Evolutionary conservation across 2,329 filamentous ascomycete genomes (phyloP), one percentile per base, ranked within the genome.

Genomic region (Pseudocercospora vitis): DNA sequence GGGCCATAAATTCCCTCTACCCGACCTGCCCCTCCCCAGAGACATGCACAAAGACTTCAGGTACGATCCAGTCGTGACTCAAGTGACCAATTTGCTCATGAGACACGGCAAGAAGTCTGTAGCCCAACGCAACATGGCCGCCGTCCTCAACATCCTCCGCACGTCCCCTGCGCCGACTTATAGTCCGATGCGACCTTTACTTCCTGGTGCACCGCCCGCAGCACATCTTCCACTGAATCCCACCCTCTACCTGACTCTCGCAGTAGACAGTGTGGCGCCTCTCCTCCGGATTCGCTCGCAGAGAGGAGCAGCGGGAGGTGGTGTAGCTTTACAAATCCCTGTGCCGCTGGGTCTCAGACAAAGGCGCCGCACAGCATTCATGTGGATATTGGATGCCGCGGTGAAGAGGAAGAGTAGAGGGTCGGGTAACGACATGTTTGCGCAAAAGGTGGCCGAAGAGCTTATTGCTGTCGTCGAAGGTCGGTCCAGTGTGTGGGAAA

Each of bases 81-180:
- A 96, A 76, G 80, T 97, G 64, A 96, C 91, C 14, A 91, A 91
- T 70, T 78, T 96, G 63, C 74, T 99, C 59, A 99, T 97, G 92
- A 79, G 80, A 65, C 83, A 97, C 73, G 94, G 94, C 64, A 95
- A 96, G 78, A 83, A 95, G 70, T 87, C 87, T 68, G 81, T 83
- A 71, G 94, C 94, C n/a, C 90, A 99, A 73, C 67, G 96, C 88
- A 87, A 95, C 73, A 91, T 96, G 85, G 81, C 86, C 56, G 78
- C 84, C 66, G 86, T 96, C 67, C 84, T 97, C 69, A 89, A 83
- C 61, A 76, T 86, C 70, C 87, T 99, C 57, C 90, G 92, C 66
- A 95, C 89, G 33, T 82, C 89, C 3, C 83, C 91, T 2, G 81
- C 91, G 9, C 94, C 94, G 14, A 85, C 82, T 58, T 78, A 87